Evolutionary conservation across 2,329 filamentous ascomycete species (phyloP).

Genomic region (Aspergillus oerlinghausenensis): DNA sequence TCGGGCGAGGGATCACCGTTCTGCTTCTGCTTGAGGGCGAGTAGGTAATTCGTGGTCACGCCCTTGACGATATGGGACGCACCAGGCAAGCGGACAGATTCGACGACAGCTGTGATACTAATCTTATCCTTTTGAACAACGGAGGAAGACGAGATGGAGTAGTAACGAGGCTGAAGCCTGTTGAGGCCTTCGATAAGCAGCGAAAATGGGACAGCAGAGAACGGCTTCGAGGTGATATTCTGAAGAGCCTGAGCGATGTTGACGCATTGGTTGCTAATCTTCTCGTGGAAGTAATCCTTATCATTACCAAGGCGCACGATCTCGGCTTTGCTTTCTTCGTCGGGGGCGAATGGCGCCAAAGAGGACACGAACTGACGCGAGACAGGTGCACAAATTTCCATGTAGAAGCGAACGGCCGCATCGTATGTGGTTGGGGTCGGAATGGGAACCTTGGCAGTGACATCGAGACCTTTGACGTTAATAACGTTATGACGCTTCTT

Average conservation of each 20-base stretch:
- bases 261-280: constrained; percentile 73
- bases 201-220: constrained; percentile 85
- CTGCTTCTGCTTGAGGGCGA: constrained; percentile 95
- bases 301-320: constrained; percentile 85
- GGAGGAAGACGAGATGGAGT: constrained; percentile 98
- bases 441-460: constrained; percentile 95
- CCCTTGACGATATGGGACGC: constrained; percentile 79
- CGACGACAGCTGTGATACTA: constrained; percentile 90
- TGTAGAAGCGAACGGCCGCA: constrained; percentile 86
- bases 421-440: constrained; percentile 96
- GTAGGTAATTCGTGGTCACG: constrained; percentile 92
- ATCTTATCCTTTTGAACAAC: constrained; percentile 91
- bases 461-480: constrained; percentile 83
- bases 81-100: constrained; percentile 72
- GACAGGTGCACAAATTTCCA: constrained; percentile 92
- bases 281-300: constrained; percentile 91
- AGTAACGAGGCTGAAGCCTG: constrained; percentile 96
- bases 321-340: constrained; percentile 77
- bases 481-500: constrained; percentile 79
- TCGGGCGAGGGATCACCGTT: constrained; percentile 77
- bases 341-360: constrained; percentile 83
- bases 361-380: constrained; percentile 92
- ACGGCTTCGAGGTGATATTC: constrained; percentile 67
- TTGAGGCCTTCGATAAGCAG: constrained; percentile 87
- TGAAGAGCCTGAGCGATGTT: constrained; percentile 86